phyloP scores from a whole-genome alignment of 2,329 filamentous ascomycete species.

The Microcera coccophila region DNA sequence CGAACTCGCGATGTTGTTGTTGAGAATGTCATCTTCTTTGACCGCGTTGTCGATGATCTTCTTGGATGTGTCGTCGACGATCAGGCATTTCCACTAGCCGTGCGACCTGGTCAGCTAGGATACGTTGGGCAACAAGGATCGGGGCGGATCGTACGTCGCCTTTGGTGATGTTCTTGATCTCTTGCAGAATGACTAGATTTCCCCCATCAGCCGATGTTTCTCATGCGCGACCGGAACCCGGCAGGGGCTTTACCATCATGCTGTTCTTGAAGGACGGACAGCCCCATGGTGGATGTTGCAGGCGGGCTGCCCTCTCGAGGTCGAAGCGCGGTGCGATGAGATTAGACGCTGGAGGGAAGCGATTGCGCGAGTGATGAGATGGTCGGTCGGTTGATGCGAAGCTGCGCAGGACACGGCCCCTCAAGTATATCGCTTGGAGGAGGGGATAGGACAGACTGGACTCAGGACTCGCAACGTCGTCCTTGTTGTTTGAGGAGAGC shows the following conservation, averaged over 20 bases:
- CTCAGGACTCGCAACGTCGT: not conserved
- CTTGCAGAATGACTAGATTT: slow-evolving; percentile 37
- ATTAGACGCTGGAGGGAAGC: slow-evolving; percentile 7
- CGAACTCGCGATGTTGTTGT: slow-evolving; percentile 92
- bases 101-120: slow-evolving; percentile 8
- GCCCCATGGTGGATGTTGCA: slow-evolving; percentile 61
- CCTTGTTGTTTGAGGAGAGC: not conserved
- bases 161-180: slow-evolving; percentile 71
- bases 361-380: too few relatives aligned
- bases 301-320: slow-evolving; percentile 23
- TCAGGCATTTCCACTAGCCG: slow-evolving; percentile 88
- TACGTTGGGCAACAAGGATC: not conserved
- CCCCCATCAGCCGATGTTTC: too few relatives aligned
- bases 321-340: slow-evolving; percentile 6
- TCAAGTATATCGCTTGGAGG: too few relatives aligned
- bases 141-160: slow-evolving; percentile 64
- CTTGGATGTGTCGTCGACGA: slow-evolving; percentile 78
- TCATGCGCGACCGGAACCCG: too few relatives aligned
- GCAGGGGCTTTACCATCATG: slow-evolving; percentile 44
- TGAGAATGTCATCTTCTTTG: slow-evolving; percentile 95
- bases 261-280: slow-evolving; percentile 82
- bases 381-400: too few relatives aligned
- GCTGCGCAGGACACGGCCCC: too few relatives aligned
- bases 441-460: slow-evolving; percentile 3
- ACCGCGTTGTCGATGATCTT: slow-evolving; percentile 87